These are phyloP conservation scores for Pythium vanterpoolii DNA, from an alignment of 352 stramenopile species.

Conservation along the genomic window DNA sequence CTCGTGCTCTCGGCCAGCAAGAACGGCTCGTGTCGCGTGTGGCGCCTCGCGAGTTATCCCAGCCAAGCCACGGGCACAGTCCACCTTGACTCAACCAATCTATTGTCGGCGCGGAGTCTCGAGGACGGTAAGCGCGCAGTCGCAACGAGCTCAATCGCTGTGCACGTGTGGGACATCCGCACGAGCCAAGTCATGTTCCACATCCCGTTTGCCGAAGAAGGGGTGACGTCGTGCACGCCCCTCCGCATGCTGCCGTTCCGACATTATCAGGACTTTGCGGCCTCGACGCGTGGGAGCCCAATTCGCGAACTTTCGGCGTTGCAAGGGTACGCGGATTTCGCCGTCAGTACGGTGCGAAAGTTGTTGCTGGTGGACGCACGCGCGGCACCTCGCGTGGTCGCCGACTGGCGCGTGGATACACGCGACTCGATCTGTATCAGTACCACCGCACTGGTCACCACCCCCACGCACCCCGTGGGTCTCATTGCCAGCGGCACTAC, in stretches of 20 bases:
- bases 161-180: constrained; percentile 68
- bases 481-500: constrained; percentile 43
- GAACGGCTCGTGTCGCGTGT: constrained; percentile 66
- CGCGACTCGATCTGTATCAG: constrained; percentile 37
- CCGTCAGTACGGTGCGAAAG: constrained; percentile 42
- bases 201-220: constrained; percentile 52
- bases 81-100: constrained; percentile 23
- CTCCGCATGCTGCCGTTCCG: constrained; percentile 23
- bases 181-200: constrained; percentile 57
- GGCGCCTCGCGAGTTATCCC: constrained; percentile 57
- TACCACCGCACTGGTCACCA: constrained; percentile 34
- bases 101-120: constrained; percentile 25
- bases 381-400: constrained; percentile 40
- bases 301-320: background rate
- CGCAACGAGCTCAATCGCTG: constrained; percentile 36
- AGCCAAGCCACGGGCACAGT: constrained; percentile 23
- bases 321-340: constrained; percentile 40
- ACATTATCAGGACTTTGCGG: constrained; percentile 14
- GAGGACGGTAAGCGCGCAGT: constrained; percentile 34
- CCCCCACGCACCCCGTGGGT: constrained; percentile 13
- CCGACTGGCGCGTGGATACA: constrained; percentile 58
- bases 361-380: constrained; percentile 51
- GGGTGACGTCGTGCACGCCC: constrained; percentile 37
- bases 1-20: constrained; percentile 68
- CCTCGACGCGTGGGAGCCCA: background rate